Evolutionary conservation across 2,329 filamentous ascomycete species (phyloP), one percentile per base, ranked within the genome.

Genomic region (Neophaeococcomyces mojaviensis): DNA sequence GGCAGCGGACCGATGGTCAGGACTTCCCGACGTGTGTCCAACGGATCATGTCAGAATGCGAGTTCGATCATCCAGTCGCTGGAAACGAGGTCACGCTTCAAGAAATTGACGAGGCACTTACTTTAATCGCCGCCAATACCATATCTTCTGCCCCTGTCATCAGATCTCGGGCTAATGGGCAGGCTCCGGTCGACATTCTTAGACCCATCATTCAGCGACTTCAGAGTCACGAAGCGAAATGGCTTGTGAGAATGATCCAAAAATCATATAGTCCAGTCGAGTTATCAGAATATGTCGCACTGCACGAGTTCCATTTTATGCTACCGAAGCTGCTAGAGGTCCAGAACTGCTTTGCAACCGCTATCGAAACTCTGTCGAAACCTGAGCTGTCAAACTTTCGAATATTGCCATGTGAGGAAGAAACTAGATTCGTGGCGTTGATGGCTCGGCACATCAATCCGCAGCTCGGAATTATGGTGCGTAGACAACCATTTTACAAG

Each of bases 231-330:
- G 86, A 94, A 59, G 84, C 82, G 3, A 95, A 95, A 65, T 96
- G 89, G 89, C 72, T 95, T 9, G 86, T 86, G 0, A 76, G 89
- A 3, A 69, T 96, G 24, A 71, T 95, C 4, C 68, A 94, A 22
- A 92, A 94, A 59, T 77, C 82, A 51, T 86, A 82, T 49, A 71
- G 75, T n/a, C 83, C 84, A 0, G 70, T 89, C 0, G 61, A 74
- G 1, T 59, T 94, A 1, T 78, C 88, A 4, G 65, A 69, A 5
- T 53, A 63, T 1, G 61, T 75, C 15, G 64, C 86, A 0, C 71
- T 85, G 38, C 66, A 68, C 10, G 71, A 70, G 15, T 84, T 83
- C 43, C 82, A 94, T 60, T 79, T 81, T 31, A 66, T 84, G 1
- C 68, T 94, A 0, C 85, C 86, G 0, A 73, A 77, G 28, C 26